phyloP scores from a whole-genome alignment of 495 filamentous ascomycete genomes.

The Amorphotheca resinae region DNA sequence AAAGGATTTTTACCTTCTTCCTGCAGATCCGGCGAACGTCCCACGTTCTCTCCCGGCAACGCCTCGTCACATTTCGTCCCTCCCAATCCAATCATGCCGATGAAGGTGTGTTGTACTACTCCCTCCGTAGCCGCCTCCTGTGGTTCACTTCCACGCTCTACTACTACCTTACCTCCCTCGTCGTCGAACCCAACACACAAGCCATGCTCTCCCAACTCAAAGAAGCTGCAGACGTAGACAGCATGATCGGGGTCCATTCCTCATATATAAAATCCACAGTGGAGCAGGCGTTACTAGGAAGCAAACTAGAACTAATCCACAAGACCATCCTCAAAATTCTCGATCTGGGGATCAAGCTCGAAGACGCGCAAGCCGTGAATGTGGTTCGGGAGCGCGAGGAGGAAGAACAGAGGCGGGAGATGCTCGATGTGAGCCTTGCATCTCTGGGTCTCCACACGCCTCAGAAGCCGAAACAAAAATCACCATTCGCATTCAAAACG shows the following conservation, averaged over 20 bases:
- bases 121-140: slow-evolving; percentile 58
- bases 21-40: slow-evolving; percentile 68
- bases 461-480: slow-evolving; percentile 23
- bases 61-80: slow-evolving; percentile 25
- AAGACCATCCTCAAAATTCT: slow-evolving; percentile 54
- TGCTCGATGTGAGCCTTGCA: slow-evolving; percentile 19
- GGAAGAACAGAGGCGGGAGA: slow-evolving; percentile 23
- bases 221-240: slow-evolving; percentile 61
- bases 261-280: slow-evolving; percentile 47
- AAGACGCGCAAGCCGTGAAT: slow-evolving; percentile 31
- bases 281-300: slow-evolving; percentile 53
- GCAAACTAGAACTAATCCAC: slow-evolving; percentile 49
- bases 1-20: slow-evolving; percentile 58
- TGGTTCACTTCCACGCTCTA: slow-evolving; percentile 69
- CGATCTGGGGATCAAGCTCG: slow-evolving; percentile 39
- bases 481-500: slow-evolving; percentile 10
- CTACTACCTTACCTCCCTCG: slow-evolving; percentile 60
- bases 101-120: slow-evolving; percentile 40
- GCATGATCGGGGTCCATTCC: slow-evolving; percentile 61
- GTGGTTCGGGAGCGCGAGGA: slow-evolving; percentile 17
- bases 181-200: slow-evolving; percentile 45
- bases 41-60: slow-evolving; percentile 49
- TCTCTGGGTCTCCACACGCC: slow-evolving; percentile 24
- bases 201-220: slow-evolving; percentile 41
- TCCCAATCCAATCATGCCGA: slow-evolving; percentile 10